Evolutionary conservation across 2,329 filamentous ascomycete species (phyloP).

Genomic region (Aspergillus sp.): DNA sequence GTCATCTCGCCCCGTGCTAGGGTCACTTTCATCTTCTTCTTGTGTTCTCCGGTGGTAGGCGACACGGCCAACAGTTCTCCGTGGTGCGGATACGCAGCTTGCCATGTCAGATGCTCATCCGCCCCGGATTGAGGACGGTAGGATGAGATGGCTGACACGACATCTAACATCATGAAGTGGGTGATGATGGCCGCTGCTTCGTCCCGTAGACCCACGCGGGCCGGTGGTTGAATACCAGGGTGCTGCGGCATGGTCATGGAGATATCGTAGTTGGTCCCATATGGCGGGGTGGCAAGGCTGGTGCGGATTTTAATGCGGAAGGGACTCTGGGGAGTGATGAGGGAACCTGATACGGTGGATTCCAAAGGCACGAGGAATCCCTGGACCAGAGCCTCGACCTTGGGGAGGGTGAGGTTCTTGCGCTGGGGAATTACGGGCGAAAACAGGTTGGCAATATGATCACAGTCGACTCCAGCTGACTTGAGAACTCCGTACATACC

Average conservation of each 20-base stretch:
- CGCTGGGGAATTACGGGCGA: slow-evolving; percentile 16
- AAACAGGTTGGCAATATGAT: slow-evolving; percentile 20
- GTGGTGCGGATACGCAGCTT: slow-evolving; percentile 27
- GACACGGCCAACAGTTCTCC: slow-evolving; percentile 26
- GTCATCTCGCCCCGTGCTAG: slow-evolving; percentile 22
- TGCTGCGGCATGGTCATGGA: slow-evolving; percentile 26
- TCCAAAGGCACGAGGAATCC: slow-evolving; percentile 39
- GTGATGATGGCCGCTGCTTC: slow-evolving; percentile 30
- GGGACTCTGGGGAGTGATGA: slow-evolving; percentile 29
- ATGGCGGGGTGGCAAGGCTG: slow-evolving; percentile 22
- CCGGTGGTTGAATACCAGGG: slow-evolving; percentile 26
- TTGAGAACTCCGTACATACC: slow-evolving; percentile 26
- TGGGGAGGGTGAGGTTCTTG: slow-evolving; percentile 6
- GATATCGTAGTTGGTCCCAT: slow-evolving; percentile 36
- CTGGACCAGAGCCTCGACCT: slow-evolving; percentile 37
- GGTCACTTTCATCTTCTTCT: slow-evolving; percentile 30
- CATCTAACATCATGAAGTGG: slow-evolving; percentile 32
- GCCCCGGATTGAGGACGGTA: slow-evolving; percentile 2
- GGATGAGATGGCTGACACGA: slow-evolving; percentile 27
- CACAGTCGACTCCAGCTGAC: slow-evolving; percentile 26
- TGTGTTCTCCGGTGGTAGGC: slow-evolving; percentile 13
- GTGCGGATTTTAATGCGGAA: slow-evolving; percentile 35
- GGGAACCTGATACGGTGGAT: slow-evolving; percentile 32
- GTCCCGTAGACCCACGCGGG: slow-evolving; percentile 25
- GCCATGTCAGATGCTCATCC: slow-evolving; percentile 16